Evolutionary conservation across 345 rosid species (phyloP).

Genomic region (Populus tremula): DNA sequence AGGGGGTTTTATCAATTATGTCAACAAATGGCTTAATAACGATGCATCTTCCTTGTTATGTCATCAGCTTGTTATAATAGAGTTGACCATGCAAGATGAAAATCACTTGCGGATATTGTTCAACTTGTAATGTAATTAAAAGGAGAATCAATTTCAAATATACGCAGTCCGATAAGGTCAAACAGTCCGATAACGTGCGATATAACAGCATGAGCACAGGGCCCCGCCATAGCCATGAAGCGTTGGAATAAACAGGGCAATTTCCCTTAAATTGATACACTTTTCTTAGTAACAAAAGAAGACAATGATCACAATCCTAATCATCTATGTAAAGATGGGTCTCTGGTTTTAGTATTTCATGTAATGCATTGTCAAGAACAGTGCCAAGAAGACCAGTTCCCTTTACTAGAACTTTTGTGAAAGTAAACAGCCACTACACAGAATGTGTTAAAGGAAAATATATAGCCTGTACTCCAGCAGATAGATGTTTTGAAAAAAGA

Average conservation of each 20-base stretch:
- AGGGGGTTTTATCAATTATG: no score
- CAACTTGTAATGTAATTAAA: no score
- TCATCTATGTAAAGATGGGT: neutral
- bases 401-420: neutral
- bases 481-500: slow-evolving; percentile 12
- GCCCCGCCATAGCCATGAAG: neutral
- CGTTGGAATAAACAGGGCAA: neutral
- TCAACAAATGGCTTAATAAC: no score
- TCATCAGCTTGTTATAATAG: no score
- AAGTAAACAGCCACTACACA: neutral
- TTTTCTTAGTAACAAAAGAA: slow-evolving; percentile 18
- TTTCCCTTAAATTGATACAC: neutral
- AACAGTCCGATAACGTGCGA: no score
- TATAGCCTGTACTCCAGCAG: slow-evolving; percentile 20
- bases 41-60: no score
- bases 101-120: no score
- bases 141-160: no score
- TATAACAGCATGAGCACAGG: neutral
- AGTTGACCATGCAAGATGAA: no score
- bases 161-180: no score
- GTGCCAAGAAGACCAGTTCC: slow-evolving; percentile 11
- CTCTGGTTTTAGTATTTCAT: neutral
- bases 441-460: slow-evolving; percentile 11
- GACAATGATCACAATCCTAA: slow-evolving; percentile 3
- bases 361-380: neutral